phyloP scores from a whole-genome alignment of 2,329 filamentous ascomycete species.

The Esteya vermicola region DNA sequence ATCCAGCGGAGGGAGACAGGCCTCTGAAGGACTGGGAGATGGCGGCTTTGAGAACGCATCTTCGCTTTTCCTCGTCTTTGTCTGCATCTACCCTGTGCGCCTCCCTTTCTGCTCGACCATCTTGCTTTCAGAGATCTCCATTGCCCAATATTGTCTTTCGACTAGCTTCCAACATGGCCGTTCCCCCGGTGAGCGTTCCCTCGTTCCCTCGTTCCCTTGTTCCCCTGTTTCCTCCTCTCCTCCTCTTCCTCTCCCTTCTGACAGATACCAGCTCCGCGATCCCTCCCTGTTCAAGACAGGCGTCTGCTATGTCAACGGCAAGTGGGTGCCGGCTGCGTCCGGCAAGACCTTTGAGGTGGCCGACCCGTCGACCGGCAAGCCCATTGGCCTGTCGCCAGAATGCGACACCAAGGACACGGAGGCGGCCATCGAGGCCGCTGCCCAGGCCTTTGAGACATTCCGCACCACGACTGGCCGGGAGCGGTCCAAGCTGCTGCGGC shows the following conservation, averaged over 20 bases:
- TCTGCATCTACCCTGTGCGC: background rate
- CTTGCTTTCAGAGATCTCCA: constrained; percentile 15
- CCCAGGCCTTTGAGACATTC: constrained; percentile 59
- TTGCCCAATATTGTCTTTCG: constrained; percentile 14
- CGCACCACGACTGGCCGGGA: constrained; percentile 59
- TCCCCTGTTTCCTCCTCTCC: too few species aligned
- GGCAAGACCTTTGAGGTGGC: constrained; percentile 80
- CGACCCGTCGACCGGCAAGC: constrained; percentile 72
- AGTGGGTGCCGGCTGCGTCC: constrained; percentile 77
- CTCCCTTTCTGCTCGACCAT: constrained; percentile 8
- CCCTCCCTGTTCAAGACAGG: constrained; percentile 72
- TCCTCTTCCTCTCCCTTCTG: background rate
- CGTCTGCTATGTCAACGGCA: constrained; percentile 74
- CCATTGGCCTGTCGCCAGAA: constrained; percentile 76
- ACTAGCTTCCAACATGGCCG: constrained; percentile 30
- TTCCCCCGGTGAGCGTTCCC: constrained; percentile 23
- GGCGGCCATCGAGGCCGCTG: constrained; percentile 71
- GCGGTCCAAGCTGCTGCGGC: constrained; percentile 57
- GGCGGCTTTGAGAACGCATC: constrained; percentile 3
- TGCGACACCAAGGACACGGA: constrained; percentile 67
- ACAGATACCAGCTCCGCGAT: constrained; percentile 51
- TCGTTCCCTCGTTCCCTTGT: background rate
- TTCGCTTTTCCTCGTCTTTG: constrained; percentile 5
- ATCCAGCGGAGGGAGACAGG: background rate
- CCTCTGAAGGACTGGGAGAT: constrained; percentile 1